Evolutionary conservation across 73 alveolate genomes (phyloP).

Genomic region (Urostyla sp.): DNA sequence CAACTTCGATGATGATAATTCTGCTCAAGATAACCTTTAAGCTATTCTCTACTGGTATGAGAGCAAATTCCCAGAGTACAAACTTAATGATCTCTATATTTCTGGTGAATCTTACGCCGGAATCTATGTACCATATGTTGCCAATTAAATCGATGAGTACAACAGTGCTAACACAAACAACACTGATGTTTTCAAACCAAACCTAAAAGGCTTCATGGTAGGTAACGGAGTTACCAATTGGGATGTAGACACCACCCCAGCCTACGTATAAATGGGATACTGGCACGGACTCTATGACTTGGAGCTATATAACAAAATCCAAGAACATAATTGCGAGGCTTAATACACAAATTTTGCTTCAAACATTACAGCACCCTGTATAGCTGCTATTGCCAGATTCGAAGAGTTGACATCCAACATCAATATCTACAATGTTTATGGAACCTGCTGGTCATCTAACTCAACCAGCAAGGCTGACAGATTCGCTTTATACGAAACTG

Average conservation of each 20-base stretch:
- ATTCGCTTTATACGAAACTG: slow-evolving; percentile 1
- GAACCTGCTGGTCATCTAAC: slow-evolving; percentile 49
- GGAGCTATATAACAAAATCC: slow-evolving; percentile 23
- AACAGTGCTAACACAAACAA: slow-evolving; percentile 50
- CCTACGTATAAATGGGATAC: slow-evolving; percentile 59
- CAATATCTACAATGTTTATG: slow-evolving; percentile 60
- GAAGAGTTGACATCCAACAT: neutral
- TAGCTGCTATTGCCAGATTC: neutral
- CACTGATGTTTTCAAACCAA: slow-evolving; percentile 52
- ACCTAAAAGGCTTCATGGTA: slow-evolving; percentile 88
- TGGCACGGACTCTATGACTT: slow-evolving; percentile 59
- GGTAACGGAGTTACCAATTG: slow-evolving; percentile 92
- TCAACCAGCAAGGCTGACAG: neutral
- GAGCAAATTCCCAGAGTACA: slow-evolving; percentile 76
- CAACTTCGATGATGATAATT: slow-evolving; percentile 57
- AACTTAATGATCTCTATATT: slow-evolving; percentile 77
- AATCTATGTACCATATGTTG: slow-evolving; percentile 90
- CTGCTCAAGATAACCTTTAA: slow-evolving; percentile 82
- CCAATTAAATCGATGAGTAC: slow-evolving; percentile 72
- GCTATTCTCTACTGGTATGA: slow-evolving; percentile 77
- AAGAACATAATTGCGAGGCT: slow-evolving; percentile 13
- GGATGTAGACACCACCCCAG: slow-evolving; percentile 69
- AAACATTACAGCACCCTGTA: neutral
- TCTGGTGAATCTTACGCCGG: slow-evolving; percentile 97
- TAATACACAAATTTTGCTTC: neutral